Evolutionary conservation across 2,329 filamentous ascomycete species (phyloP).

Genomic region (Xylaria sp.): DNA sequence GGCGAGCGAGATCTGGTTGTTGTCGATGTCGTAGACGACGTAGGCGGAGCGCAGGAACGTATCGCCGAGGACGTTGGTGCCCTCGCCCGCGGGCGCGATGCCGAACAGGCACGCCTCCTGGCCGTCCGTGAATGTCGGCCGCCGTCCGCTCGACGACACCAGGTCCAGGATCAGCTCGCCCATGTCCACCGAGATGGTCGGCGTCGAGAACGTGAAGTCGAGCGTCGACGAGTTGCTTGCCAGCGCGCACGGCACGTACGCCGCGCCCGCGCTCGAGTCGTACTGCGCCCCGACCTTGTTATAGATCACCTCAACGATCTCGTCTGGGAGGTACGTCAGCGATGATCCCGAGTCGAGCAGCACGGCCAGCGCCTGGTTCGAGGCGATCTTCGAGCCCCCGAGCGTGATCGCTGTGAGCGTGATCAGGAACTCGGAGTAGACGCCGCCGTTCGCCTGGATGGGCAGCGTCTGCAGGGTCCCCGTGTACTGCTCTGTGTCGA

Average conservation of each 20-base stretch:
- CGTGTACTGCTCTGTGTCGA: constrained; percentile 72
- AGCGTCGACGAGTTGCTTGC: constrained; percentile 55
- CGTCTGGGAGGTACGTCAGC: constrained; percentile 72
- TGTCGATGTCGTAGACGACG: constrained; percentile 77
- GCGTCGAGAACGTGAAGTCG: constrained; percentile 65
- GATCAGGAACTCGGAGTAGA: constrained; percentile 72
- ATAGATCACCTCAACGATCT: constrained; percentile 58
- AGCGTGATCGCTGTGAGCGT: constrained; percentile 70
- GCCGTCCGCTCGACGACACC: constrained; percentile 57
- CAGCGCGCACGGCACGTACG: constrained; percentile 70
- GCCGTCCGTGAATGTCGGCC: constrained; percentile 64
- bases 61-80: constrained; percentile 74
- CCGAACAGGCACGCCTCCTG: constrained; percentile 72
- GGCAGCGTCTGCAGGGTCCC: constrained; percentile 74
- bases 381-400: constrained; percentile 55
- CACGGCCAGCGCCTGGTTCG: constrained; percentile 66
- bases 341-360: constrained; percentile 78
- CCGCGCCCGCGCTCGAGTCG: constrained; percentile 61
- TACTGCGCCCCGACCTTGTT: constrained; percentile 59
- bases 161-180: constrained; percentile 69
- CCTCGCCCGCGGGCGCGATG: constrained; percentile 66
- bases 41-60: constrained; percentile 81
- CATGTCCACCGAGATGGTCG: constrained; percentile 65
- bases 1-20: constrained; percentile 76
- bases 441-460: constrained; percentile 64